phyloP scores from a whole-genome alignment of 805 yeast genomes.

The Candida vaughaniae region DNA sequence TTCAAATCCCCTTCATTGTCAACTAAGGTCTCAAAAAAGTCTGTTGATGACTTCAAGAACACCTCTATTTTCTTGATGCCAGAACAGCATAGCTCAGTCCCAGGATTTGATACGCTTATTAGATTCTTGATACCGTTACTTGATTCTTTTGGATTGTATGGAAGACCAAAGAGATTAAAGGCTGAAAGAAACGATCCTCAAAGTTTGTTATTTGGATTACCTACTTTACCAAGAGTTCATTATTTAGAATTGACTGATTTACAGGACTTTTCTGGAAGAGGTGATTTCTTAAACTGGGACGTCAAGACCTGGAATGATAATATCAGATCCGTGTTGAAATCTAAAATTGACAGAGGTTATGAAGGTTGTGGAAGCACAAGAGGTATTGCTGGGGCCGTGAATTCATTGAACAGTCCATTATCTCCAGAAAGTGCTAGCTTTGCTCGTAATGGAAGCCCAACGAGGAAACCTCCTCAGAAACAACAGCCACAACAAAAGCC shows the following conservation, averaged over 20 bases:
- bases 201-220: slow-evolving; percentile 43
- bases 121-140: slow-evolving; percentile 40
- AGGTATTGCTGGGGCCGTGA: slow-evolving; percentile 60
- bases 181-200: slow-evolving; percentile 42
- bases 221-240: slow-evolving; percentile 45
- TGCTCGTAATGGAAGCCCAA: neutral
- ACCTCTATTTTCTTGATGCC: slow-evolving; percentile 46
- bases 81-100: slow-evolving; percentile 44
- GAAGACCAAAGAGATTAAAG: slow-evolving; percentile 43
- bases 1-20: slow-evolving; percentile 45
- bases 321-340: slow-evolving; percentile 29
- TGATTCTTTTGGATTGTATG: slow-evolving; percentile 45
- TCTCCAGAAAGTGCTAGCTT: slow-evolving; percentile 13
- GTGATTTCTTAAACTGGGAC: slow-evolving; percentile 36
- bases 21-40: slow-evolving; percentile 32
- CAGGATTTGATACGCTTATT: slow-evolving; percentile 50
- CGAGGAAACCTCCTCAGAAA: neutral
- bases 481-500: neutral
- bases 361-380: slow-evolving; percentile 74
- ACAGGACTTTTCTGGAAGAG: slow-evolving; percentile 17
- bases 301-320: slow-evolving; percentile 32
- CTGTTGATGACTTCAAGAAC: slow-evolving; percentile 34
- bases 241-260: slow-evolving; percentile 38
- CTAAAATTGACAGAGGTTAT: slow-evolving; percentile 49
- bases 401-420: slow-evolving; percentile 45